Conservation (phyloP, 1,139 yeast genomes). For the Meyerozyma athensensis region DNA sequence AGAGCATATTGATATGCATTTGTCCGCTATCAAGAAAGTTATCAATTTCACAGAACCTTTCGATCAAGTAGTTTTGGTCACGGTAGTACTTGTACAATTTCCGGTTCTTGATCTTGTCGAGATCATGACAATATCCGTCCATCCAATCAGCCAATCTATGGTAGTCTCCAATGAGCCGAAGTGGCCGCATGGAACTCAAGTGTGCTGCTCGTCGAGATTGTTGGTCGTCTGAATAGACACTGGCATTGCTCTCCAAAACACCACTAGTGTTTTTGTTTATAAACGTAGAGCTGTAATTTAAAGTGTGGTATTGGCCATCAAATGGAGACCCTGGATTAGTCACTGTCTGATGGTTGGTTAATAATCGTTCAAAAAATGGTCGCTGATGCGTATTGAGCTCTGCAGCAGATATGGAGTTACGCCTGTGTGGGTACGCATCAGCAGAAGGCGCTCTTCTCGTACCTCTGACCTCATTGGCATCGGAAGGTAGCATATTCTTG, state of each 20-base stretch:
- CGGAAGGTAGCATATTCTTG: neutral
- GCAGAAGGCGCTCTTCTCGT: neutral
- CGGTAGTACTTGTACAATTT: conserved; percentile 33
- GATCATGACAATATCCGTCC: conserved; percentile 21
- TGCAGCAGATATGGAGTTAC: conserved; percentile 9
- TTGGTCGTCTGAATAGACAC: conserved; percentile 18
- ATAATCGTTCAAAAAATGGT: conserved; percentile 25
- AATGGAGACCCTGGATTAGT: conserved; percentile 24
- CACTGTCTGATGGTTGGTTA: conserved; percentile 28
- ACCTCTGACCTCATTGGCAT: neutral
- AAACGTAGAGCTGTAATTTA: conserved; percentile 5
- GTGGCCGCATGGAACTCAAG: conserved; percentile 48
- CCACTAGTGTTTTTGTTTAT: conserved; percentile 9
- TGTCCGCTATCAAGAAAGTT: conserved; percentile 64
- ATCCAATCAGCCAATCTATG: conserved; percentile 48
- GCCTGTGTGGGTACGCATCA: neutral
- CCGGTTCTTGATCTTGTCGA: conserved; percentile 18
- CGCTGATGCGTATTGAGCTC: conserved; percentile 5
- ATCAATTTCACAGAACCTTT: conserved; percentile 58
- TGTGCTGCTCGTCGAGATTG: conserved; percentile 22
- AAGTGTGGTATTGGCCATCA: conserved; percentile 8
- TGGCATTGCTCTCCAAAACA: conserved; percentile 13
- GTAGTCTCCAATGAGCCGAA: conserved; percentile 51
- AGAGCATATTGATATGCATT: conserved; percentile 58
- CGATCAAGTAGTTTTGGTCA: conserved; percentile 56